Conservation (phyloP, 306 rosid genomes). For the Gastrolobium villosum region DNA sequence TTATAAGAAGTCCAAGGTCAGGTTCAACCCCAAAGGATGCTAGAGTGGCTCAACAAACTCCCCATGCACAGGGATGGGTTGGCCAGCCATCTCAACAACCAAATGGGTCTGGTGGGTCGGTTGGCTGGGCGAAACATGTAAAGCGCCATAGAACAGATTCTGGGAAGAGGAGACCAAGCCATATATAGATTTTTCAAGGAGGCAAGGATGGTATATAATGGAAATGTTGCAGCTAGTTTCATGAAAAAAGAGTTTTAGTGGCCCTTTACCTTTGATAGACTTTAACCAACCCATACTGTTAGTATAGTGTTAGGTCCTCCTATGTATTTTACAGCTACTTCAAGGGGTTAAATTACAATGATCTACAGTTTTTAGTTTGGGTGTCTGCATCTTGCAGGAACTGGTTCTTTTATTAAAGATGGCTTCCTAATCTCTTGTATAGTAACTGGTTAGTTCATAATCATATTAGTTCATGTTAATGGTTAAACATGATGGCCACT, state of each 20-base stretch:
- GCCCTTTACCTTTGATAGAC: conserved; percentile 49
- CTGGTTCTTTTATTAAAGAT: conserved; percentile 26
- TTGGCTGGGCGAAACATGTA: conserved; percentile 91
- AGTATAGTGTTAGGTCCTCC: conserved; percentile 59
- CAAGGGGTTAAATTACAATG: conserved; percentile 51
- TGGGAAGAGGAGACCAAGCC: conserved; percentile 97
- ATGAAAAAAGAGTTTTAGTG: conserved; percentile 52
- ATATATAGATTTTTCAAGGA: conserved; percentile 59
- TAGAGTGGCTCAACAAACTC: conserved; percentile 57
- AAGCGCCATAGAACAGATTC: conserved; percentile 88
- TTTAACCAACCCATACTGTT: conserved; percentile 67
- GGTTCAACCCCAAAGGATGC: conserved; percentile 65
- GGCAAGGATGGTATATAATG: conserved; percentile 45
- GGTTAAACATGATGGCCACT: too few species aligned
- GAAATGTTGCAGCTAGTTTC: conserved; percentile 46
- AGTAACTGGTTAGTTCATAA: conserved; percentile 47
- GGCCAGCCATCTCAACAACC: conserved; percentile 64
- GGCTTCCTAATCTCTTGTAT: conserved; percentile 56
- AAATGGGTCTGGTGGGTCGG: conserved; percentile 68
- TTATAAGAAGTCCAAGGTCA: conserved; percentile 70
- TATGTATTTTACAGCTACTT: conserved; percentile 54
- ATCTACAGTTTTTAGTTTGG: conserved; percentile 40
- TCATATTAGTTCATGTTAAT: conserved; percentile 30
- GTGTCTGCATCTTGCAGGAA: conserved; percentile 57
- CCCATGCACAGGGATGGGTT: conserved; percentile 66